Conservation (phyloP, 768 basidiomycete species). For the Suillus fuscotomentosus region DNA sequence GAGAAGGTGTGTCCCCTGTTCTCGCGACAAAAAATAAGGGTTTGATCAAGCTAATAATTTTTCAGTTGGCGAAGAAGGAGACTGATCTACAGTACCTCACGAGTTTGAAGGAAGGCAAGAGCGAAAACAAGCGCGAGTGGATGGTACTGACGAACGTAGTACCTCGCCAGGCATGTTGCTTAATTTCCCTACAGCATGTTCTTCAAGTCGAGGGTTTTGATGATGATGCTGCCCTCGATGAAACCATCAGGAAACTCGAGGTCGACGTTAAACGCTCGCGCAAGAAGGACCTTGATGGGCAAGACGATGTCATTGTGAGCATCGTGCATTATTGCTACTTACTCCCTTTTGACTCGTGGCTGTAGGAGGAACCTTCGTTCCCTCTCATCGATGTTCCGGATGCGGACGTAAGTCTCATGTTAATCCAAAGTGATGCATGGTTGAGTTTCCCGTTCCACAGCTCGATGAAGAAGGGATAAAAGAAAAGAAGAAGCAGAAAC, state of each 20-base stretch:
- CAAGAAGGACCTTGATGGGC: constrained; percentile 77
- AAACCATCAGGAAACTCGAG: constrained; percentile 85
- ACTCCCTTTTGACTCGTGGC: constrained; percentile 1
- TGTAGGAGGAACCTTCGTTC: constrained; percentile 80
- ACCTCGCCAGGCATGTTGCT: not conserved
- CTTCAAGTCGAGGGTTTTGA: constrained; percentile 71
- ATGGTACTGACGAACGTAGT: constrained; percentile 39
- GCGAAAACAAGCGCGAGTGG: constrained; percentile 74
- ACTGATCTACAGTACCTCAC: constrained; percentile 65
- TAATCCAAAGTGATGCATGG: not conserved
- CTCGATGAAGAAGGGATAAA: constrained; percentile 89
- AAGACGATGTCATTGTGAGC: constrained; percentile 58
- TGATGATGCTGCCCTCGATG: constrained; percentile 75
- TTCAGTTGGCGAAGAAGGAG: constrained; percentile 73
- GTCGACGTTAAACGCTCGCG: constrained; percentile 68
- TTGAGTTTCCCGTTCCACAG: constrained; percentile 32
- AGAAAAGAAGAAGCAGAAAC: constrained; percentile 91
- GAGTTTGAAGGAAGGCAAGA: constrained; percentile 61
- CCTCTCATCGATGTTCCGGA: constrained; percentile 92
- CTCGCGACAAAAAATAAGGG: not conserved
- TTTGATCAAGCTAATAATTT: not conserved
- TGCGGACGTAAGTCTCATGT: constrained; percentile 59
- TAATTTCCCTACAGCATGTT: constrained; percentile 41
- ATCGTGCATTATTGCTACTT: not conserved
- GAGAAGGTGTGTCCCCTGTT: constrained; percentile 64